These are phyloP conservation scores for Ceratocystis alfenasii DNA, from an alignment of 2,329 filamentous ascomycete species.

Conservation along the genomic window DNA sequence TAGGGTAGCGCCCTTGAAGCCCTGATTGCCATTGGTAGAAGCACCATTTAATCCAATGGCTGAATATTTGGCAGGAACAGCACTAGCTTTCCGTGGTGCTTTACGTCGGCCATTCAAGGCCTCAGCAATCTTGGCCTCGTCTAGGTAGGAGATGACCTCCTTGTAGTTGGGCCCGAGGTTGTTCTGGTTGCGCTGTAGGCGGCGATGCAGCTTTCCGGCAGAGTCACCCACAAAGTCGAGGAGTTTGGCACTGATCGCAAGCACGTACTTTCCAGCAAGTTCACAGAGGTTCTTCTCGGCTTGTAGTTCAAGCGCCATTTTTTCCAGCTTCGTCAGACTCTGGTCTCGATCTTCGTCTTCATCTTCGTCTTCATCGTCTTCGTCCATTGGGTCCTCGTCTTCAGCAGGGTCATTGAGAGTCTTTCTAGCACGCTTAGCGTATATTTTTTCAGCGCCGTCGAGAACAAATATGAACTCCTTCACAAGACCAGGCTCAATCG, in stretches of 20 bases:
- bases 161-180: conserved; percentile 75
- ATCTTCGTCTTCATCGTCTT: conserved; percentile 44
- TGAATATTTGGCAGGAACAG: conserved; percentile 26
- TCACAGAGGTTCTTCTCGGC: conserved; percentile 80
- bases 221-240: conserved; percentile 53
- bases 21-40: conserved; percentile 25
- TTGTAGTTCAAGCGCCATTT: conserved; percentile 54
- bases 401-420: conserved; percentile 52
- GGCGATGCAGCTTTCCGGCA: conserved; percentile 52
- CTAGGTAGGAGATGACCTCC: conserved; percentile 69
- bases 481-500: conserved; percentile 51
- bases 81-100: conserved; percentile 25
- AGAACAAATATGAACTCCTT: conserved; percentile 67
- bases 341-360: conserved; percentile 44
- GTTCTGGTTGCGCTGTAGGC: conserved; percentile 67
- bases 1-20: conserved; percentile 27
- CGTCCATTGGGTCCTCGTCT: conserved; percentile 60
- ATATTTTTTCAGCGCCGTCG: conserved; percentile 61
- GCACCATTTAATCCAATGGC: not conserved
- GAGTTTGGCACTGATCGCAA: conserved; percentile 63
- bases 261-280: conserved; percentile 70
- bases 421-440: conserved; percentile 56
- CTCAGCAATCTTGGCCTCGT: conserved; percentile 47
- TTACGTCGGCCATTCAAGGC: conserved; percentile 31
- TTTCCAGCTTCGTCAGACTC: conserved; percentile 37